These are phyloP conservation scores for Sophora flavescens DNA, from an alignment of 306 rosid genomes.

Conservation along the genomic window DNA sequence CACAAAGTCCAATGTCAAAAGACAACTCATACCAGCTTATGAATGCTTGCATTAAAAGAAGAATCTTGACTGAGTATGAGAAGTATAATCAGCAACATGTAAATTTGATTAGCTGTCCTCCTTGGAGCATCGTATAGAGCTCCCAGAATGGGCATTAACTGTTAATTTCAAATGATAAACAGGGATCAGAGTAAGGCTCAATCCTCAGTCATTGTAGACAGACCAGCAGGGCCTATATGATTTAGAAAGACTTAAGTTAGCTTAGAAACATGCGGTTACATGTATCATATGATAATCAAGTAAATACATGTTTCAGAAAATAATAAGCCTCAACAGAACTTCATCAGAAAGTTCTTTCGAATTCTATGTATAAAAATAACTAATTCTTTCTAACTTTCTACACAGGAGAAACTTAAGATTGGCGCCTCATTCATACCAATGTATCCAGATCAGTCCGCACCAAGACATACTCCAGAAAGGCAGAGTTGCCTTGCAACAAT, in stretches of 20 bases:
- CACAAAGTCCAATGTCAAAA: constrained; percentile 30
- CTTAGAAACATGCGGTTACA: constrained; percentile 16
- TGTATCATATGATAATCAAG: constrained; percentile 38
- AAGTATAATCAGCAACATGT: constrained; percentile 94
- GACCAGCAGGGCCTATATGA: constrained; percentile 9
- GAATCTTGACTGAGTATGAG: constrained; percentile 99
- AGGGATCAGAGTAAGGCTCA: constrained; percentile 38
- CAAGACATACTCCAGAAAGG: constrained; percentile 93
- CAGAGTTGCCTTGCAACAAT: constrained; percentile 91
- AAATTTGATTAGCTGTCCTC: constrained; percentile 92
- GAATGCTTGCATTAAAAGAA: constrained; percentile 96
- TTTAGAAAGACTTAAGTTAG: constrained; percentile 34
- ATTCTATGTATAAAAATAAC: constrained; percentile 28
- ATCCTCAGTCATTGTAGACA: constrained; percentile 25
- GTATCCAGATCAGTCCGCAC: constrained; percentile 99
- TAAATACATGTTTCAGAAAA: constrained; percentile 29
- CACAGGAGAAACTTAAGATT: constrained; percentile 44
- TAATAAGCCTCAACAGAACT: constrained; percentile 13
- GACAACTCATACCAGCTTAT: constrained; percentile 79
- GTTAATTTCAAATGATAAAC: constrained; percentile 56
- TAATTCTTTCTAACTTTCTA: constrained; percentile 29
- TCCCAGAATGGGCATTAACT: constrained; percentile 97
- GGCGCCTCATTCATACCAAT: constrained; percentile 75
- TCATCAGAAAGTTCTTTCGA: constrained; percentile 33
- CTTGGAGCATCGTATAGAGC: constrained; percentile 88